Evolutionary conservation across 768 basidiomycete genomes (phyloP), one percentile per base, ranked within the genome.

Genomic region (Fistulinella prunicolor): DNA sequence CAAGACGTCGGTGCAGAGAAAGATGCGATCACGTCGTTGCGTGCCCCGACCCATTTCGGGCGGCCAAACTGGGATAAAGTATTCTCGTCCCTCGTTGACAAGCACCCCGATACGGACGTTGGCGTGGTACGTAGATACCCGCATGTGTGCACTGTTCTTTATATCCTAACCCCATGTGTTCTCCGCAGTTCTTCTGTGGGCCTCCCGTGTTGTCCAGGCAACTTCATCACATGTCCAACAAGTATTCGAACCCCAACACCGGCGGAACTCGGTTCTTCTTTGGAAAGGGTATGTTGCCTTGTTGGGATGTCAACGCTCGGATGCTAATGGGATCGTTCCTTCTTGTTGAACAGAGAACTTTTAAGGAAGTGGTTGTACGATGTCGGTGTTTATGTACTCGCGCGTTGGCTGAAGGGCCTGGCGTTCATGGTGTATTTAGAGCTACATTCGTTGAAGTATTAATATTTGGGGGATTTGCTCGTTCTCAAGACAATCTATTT

Each of bases 1-100:
- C 87, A 92, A 60, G 93, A 95, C 57, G 93, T 96, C 30, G 94
- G 94, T 43, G 88, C 89, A 2, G 89, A 95, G 52, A 86, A 84
- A 69, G 94, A 97, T 58, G 86, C 93, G 3, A 88, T 97, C 63
- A 95, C 94, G 4, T 78, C 83, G 1, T 74, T 96, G 10, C 80
- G 92, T 19, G 86, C 94, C 0, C 94, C 94, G 0, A 97, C 94
- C 9, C 93, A 95, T 69, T 94, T 87, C 61, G 90, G 94, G 36
- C 71, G 93, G 49, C 93, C 93, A 14, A 93, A 94, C 66, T 88
- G 85, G 87, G 83, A 86, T 54, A 76, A 78, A 37, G 81, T 85
- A 13, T 89, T 88, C 68, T 61, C 71, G 26, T 85, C 85, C 10
- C 80, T 97, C 46, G 76, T 75, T 2, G 82, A 88, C 60, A 89